Percentiles rank a stretch among this genome's conserved stretches.
phyloP scores from a whole-genome alignment of 2,329 filamentous ascomycete genomes.

The Exophiala xenobiotica region DNA sequence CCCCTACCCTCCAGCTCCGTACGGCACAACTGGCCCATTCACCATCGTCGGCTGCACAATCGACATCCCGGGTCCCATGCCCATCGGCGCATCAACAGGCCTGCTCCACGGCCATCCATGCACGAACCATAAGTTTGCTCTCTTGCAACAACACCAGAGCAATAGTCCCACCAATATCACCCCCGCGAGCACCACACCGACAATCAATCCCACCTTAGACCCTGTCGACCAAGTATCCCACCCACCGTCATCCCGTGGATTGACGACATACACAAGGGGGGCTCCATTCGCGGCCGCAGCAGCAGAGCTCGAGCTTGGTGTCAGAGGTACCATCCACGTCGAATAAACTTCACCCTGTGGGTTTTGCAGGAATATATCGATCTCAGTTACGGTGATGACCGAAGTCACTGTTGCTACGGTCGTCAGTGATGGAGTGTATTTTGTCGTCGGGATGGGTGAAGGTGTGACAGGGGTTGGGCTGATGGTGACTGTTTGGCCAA shows the following conservation, averaged over 20 bases:
- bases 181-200: conserved; percentile 30
- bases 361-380: conserved; percentile 26
- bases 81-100: not conserved
- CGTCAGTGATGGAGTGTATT: conserved; percentile 14
- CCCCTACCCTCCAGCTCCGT: no score
- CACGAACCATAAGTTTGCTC: conserved; percentile 27
- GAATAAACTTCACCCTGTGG: conserved; percentile 19
- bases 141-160: conserved; percentile 19
- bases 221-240: conserved; percentile 33
- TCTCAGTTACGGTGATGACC: conserved; percentile 23
- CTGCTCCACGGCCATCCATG: conserved; percentile 15
- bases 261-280: conserved; percentile 18
- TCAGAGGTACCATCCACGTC: conserved; percentile 19
- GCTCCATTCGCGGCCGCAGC: not conserved
- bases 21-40: conserved; percentile 18
- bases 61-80: not conserved
- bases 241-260: conserved; percentile 10
- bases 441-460: conserved; percentile 12
- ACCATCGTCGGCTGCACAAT: conserved; percentile 17
- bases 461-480: conserved; percentile 2
- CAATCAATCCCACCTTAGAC: conserved; percentile 33
- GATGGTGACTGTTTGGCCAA: conserved; percentile 23
- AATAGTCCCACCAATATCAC: conserved; percentile 29
- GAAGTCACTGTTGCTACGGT: conserved; percentile 14
- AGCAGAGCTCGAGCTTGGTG: not conserved